Conservation (phyloP, 192 early-diverging fungal species). For the Umbelopsis ramanniana region DNA sequence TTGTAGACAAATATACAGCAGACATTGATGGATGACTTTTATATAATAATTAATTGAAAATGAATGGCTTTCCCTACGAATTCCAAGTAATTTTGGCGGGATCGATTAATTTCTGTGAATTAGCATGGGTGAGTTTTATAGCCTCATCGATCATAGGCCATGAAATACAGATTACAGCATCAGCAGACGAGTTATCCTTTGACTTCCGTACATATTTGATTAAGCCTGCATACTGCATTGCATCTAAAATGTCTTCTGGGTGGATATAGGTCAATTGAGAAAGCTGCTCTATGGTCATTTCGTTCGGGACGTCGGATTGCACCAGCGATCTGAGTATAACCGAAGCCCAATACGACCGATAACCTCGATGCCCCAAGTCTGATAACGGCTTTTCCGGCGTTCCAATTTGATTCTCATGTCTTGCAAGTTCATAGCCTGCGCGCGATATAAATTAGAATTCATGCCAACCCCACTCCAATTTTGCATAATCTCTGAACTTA, state of each 20-base stretch:
- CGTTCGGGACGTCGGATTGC: background rate
- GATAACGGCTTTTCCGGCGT: conserved; percentile 91
- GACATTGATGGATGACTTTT: background rate
- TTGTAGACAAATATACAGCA: too few relatives aligned
- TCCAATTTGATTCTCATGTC: conserved; percentile 69
- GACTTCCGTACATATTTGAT: background rate
- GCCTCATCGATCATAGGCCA: conserved; percentile 3
- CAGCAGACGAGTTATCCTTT: background rate
- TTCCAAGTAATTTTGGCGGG: background rate
- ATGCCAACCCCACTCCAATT: background rate
- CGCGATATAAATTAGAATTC: background rate
- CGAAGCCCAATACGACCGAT: conserved; percentile 83
- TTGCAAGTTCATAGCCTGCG: conserved; percentile 81
- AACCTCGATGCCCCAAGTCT: conserved; percentile 79
- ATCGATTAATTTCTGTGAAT: background rate
- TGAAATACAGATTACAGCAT: background rate
- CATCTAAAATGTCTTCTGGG: background rate
- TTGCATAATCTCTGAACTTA: background rate
- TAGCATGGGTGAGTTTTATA: background rate
- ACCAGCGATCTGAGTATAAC: background rate
- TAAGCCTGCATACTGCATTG: background rate
- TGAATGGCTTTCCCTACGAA: background rate
- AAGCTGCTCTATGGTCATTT: background rate
- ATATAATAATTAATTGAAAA: background rate
- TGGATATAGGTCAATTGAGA: background rate